Conservation (phyloP, 441 rosid genomes). For the Eruca vesicaria region DNA sequence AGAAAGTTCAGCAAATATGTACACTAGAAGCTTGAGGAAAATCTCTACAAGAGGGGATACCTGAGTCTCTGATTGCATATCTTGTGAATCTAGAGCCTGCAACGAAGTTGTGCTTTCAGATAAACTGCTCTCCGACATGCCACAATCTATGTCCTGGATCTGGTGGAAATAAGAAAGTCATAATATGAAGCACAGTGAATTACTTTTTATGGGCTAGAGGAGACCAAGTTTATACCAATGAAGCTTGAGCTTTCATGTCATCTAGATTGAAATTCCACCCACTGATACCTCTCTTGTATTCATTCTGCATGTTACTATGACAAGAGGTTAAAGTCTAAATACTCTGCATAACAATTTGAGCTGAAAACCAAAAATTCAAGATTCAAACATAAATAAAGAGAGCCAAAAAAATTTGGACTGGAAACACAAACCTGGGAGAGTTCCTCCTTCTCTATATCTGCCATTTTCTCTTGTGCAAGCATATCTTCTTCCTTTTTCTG, state of each 20-base stretch:
- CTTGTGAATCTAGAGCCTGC: constrained; percentile 52
- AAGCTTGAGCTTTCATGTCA: constrained; percentile 96
- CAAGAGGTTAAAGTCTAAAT: constrained; percentile 25
- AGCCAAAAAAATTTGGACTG: constrained; percentile 6
- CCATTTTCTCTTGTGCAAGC: constrained; percentile 99
- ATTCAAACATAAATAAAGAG: neutral
- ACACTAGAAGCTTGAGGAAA: neutral
- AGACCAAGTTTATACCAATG: constrained; percentile 59
- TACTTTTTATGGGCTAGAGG: constrained; percentile 2
- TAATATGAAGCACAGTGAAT: constrained; percentile 6
- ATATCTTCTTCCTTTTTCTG: constrained; percentile 96
- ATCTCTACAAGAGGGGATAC: constrained; percentile 35
- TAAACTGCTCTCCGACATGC: constrained; percentile 42
- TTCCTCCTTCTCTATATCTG: constrained; percentile 94
- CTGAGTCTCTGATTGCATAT: constrained; percentile 46
- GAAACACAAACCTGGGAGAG: constrained; percentile 74
- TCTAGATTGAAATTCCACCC: constrained; percentile 98
- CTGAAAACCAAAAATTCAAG: constrained; percentile 1
- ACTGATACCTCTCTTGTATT: constrained; percentile 94
- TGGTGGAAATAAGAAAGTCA: constrained; percentile 35
- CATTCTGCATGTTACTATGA: constrained; percentile 62
- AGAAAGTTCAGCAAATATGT: too few relatives aligned
- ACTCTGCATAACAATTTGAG: constrained; percentile 14
- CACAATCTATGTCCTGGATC: constrained; percentile 82
- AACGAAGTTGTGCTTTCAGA: constrained; percentile 59